Evolutionary conservation across 2,329 filamentous ascomycete species (phyloP).

Genomic region (Metarhizium album): DNA sequence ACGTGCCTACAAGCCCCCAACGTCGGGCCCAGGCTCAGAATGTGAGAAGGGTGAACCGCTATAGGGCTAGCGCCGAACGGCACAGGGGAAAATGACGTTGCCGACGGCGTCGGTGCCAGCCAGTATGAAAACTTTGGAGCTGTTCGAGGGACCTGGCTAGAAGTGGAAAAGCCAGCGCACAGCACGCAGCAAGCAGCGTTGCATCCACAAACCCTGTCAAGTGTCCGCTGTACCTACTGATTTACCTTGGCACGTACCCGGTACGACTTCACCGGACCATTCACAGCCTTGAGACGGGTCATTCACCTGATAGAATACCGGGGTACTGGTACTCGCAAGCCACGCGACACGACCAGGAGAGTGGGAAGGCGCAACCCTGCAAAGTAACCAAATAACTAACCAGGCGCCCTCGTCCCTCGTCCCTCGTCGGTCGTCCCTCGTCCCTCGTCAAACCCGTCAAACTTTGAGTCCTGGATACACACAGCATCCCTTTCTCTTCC

Average conservation of each 20-base stretch:
- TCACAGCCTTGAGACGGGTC: neutral
- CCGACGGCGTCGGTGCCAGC: neutral
- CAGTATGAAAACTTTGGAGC: neutral
- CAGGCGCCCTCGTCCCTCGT: neutral
- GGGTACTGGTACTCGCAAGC: neutral
- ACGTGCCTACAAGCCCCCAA: too few species aligned
- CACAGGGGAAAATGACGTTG: constrained; percentile 2
- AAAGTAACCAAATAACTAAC: too few species aligned
- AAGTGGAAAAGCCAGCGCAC: neutral
- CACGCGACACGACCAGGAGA: constrained; percentile 2
- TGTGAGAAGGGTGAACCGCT: neutral
- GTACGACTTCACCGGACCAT: neutral
- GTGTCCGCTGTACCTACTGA: too few species aligned
- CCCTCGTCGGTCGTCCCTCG: too few species aligned
- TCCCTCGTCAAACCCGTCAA: neutral
- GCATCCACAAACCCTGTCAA: neutral
- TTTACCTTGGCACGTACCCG: neutral
- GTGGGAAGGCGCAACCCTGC: neutral
- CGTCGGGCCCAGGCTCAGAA: too few species aligned
- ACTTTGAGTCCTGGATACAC: neutral
- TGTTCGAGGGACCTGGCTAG: neutral
- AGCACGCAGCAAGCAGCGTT: neutral
- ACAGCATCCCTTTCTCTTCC: neutral
- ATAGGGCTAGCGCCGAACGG: neutral
- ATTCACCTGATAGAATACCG: neutral